These are phyloP conservation scores for Tricholoma sp. DNA, from an alignment of 768 basidiomycete species.

Conservation along the genomic window DNA sequence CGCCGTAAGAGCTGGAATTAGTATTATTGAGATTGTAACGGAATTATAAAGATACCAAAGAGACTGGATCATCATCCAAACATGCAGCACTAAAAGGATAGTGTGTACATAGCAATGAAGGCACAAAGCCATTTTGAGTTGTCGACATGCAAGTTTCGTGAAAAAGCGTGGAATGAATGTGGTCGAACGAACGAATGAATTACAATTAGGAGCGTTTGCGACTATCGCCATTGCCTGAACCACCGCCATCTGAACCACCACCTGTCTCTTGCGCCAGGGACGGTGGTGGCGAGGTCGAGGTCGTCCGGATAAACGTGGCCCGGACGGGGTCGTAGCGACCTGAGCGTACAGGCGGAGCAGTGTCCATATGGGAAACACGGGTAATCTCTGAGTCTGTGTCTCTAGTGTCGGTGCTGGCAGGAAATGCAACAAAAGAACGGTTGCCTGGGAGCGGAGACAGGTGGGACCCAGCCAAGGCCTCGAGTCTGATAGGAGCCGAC, in stretches of 20 bases:
- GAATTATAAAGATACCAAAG: neutral
- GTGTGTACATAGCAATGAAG: constrained; percentile 1
- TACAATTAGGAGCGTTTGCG: constrained; percentile 7
- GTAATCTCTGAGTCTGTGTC: neutral
- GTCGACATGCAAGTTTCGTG: constrained; percentile 11
- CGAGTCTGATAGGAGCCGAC: constrained; percentile 31
- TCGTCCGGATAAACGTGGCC: constrained; percentile 34
- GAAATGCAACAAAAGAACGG: constrained; percentile 18
- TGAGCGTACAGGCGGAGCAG: constrained; percentile 25
- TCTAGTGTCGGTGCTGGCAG: neutral
- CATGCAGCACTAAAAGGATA: constrained; percentile 2
- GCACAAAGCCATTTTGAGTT: constrained; percentile 7
- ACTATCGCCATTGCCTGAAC: constrained; percentile 12
- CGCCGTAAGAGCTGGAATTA: neutral
- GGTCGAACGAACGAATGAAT: neutral
- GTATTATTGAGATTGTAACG: neutral
- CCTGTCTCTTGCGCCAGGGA: constrained; percentile 15
- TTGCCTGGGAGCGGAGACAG: constrained; percentile 22
- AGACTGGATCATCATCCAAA: neutral
- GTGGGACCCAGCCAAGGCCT: constrained; percentile 34
- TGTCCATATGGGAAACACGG: constrained; percentile 2
- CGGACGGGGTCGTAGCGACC: constrained; percentile 53
- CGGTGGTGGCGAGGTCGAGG: constrained; percentile 17
- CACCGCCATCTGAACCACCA: constrained; percentile 14
- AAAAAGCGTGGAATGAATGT: constrained; percentile 11